Evolutionary conservation across 331 rosid genomes (phyloP), one percentile per base, ranked within the genome.

Genomic region (Saraca asoca): DNA sequence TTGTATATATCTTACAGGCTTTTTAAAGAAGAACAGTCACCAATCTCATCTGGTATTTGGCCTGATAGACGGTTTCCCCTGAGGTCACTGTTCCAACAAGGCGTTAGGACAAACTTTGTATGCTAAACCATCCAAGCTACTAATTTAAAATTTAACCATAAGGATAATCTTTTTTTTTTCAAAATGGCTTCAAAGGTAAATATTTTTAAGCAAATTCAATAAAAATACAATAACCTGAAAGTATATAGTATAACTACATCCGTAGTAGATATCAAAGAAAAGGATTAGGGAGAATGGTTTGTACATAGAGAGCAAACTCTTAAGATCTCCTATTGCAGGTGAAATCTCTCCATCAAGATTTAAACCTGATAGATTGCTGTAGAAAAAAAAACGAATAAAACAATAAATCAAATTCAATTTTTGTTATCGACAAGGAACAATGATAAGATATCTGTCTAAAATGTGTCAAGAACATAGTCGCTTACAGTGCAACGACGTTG

Each of bases 31-130:
- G 91, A 80, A 69, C 97, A 95, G 63, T 91, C 97, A 50, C 99
- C 99, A 72, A 95, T 95, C 91, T 95, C 97, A 68, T 91, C 99
- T 11, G 99, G 99, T 78, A 95, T 95, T 78, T 95, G 99, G 68
- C 99, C 97, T 0, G 99, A 91, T 15, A 95, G 78, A 18, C 72
- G 71, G 74, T 91, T 95, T 41, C 80, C 93, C 71, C 72, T 85
- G 18, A 91, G 84, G 50, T 95, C 99, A 50, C 99, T 95, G 84
- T 65, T 24, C 77, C 69, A 74, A 65, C 45, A 71, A 37, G 52
- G 71, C 64, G 44, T 6, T 14, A 17, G 19, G 33, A 19, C 48
- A 53, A 53, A 19, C 12, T 51, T 58, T 39, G 7, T 12, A 44
- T 5, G 50, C 12, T 44, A 12, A 12, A 44, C 15, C 50, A 57